Conservation (phyloP, 768 basidiomycete species). For the Flagelloscypha sp. region DNA sequence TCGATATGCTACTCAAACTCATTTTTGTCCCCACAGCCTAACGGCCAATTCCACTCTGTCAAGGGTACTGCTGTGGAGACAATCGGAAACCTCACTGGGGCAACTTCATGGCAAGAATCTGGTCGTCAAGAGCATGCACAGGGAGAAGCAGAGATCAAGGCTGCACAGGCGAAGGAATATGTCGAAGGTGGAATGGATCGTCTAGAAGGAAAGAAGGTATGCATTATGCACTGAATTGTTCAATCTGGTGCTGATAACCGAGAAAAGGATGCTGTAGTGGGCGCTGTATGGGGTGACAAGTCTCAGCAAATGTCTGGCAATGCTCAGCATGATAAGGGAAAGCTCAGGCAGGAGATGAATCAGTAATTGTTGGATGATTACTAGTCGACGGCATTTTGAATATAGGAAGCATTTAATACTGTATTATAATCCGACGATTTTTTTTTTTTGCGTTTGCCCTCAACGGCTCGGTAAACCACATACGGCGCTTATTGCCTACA, state of each 20-base stretch:
- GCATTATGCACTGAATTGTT: too few species aligned
- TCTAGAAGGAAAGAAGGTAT: slow-evolving; percentile 38
- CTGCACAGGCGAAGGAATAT: slow-evolving; percentile 42
- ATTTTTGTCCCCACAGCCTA: too few species aligned
- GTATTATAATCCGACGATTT: too few species aligned
- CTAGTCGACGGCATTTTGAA: too few species aligned
- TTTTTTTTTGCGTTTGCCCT: too few species aligned
- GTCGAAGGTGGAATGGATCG: slow-evolving; percentile 40
- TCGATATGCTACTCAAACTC: too few species aligned
- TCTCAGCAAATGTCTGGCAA: slow-evolving; percentile 40
- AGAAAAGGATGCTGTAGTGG: slow-evolving; percentile 40
- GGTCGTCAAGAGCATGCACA: slow-evolving; percentile 46
- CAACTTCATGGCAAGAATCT: slow-evolving; percentile 33
- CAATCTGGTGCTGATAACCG: too few species aligned
- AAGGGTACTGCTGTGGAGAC: slow-evolving; percentile 29
- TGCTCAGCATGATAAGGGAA: slow-evolving; percentile 43
- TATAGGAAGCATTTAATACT: too few species aligned
- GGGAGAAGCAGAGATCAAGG: slow-evolving; percentile 43
- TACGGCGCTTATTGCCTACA: too few species aligned
- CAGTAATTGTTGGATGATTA: too few species aligned
- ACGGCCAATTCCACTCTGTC: slow-evolving; percentile 27
- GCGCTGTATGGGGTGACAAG: slow-evolving; percentile 44
- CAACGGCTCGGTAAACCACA: too few species aligned
- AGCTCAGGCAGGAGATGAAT: slow-evolving; percentile 46
- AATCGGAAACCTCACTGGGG: slow-evolving; percentile 42